phyloP scores from a whole-genome alignment of 164 flowering plant genomes.

The Umbilicus rupestris region DNA sequence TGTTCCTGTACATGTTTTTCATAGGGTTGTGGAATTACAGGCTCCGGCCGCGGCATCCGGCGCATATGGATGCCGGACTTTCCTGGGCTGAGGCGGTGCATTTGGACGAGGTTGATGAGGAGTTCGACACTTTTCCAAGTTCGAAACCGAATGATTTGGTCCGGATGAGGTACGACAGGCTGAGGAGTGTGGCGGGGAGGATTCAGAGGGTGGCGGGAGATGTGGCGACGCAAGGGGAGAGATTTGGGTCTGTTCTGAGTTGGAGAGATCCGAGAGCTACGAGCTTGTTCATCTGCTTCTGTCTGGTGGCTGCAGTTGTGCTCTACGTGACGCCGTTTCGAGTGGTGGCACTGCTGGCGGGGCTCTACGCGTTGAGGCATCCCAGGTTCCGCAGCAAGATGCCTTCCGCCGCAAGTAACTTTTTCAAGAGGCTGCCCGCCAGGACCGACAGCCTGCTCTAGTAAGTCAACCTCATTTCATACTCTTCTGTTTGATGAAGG shows the following conservation, averaged over 20 bases:
- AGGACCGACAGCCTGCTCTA: slow-evolving; percentile 32
- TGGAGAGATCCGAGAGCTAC: slow-evolving; percentile 22
- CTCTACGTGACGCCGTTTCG: slow-evolving; percentile 13
- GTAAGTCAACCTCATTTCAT: too few species aligned
- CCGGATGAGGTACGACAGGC: slow-evolving; percentile 22
- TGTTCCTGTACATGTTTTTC: slow-evolving; percentile 23
- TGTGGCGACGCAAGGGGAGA: slow-evolving; percentile 26
- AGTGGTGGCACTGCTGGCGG: slow-evolving; percentile 8
- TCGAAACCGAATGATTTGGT: slow-evolving; percentile 16
- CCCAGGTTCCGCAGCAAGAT: slow-evolving; percentile 18
- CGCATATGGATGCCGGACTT: slow-evolving; percentile 20
- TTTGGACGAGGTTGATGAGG: slow-evolving; percentile 22
- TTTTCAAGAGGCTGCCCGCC: slow-evolving; percentile 19
- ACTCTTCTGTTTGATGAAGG: too few species aligned
- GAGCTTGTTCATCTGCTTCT: slow-evolving; percentile 13
- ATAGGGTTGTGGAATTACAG: slow-evolving; percentile 28
- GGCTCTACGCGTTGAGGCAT: slow-evolving; percentile 15
- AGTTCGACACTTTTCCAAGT: slow-evolving; percentile 22
- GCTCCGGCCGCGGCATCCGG: slow-evolving; percentile 20
- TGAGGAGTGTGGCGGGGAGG: slow-evolving; percentile 22
- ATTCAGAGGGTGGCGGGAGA: slow-evolving; percentile 24
- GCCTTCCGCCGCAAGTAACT: slow-evolving; percentile 17
- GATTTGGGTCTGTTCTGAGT: slow-evolving; percentile 18
- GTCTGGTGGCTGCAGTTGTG: slow-evolving; percentile 14
- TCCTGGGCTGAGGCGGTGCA: slow-evolving; percentile 23